Evolutionary conservation across 2,329 filamentous ascomycete species (phyloP).

Genomic region (Neofusicoccum kwambonambiense): DNA sequence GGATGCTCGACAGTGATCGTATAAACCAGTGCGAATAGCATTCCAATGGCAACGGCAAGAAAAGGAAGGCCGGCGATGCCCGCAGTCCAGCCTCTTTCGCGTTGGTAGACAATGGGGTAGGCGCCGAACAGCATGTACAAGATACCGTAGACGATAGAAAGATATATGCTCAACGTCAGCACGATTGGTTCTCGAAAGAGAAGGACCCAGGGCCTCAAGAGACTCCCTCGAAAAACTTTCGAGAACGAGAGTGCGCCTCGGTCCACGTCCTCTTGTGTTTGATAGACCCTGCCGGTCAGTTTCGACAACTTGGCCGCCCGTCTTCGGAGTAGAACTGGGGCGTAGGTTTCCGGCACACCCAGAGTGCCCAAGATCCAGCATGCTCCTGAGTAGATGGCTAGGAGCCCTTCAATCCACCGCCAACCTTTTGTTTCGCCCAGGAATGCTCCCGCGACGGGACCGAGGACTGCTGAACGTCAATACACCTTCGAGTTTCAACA

Average conservation of each 20-base stretch:
- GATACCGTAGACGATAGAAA: constrained; percentile 57
- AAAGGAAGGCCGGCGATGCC: constrained; percentile 51
- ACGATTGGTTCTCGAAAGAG: constrained; percentile 71
- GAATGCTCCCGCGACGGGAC: constrained; percentile 68
- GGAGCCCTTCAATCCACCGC: constrained; percentile 67
- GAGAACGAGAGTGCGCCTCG: no score
- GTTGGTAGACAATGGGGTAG: constrained; percentile 62
- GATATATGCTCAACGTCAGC: constrained; percentile 62
- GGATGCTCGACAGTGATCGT: constrained; percentile 20
- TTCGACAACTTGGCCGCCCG: constrained; percentile 50
- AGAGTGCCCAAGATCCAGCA: constrained; percentile 43
- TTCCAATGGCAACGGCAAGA: constrained; percentile 67
- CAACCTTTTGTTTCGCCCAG: constrained; percentile 63
- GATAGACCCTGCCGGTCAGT: constrained; percentile 52
- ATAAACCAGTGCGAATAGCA: constrained; percentile 58
- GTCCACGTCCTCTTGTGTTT: no score
- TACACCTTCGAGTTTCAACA: no score
- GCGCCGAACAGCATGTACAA: constrained; percentile 51
- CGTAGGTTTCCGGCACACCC: constrained; percentile 48
- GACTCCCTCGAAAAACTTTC: no score
- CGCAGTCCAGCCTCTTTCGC: constrained; percentile 35
- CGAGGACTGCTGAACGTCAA: constrained; percentile 41
- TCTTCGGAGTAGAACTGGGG: constrained; percentile 51
- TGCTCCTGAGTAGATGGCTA: constrained; percentile 48
- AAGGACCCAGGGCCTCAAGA: constrained; percentile 43